Percentiles rank a stretch among this genome's conserved stretches.
Evolutionary conservation across 768 basidiomycete genomes (phyloP).

Genomic region (Kwoniella dendrophila): DNA sequence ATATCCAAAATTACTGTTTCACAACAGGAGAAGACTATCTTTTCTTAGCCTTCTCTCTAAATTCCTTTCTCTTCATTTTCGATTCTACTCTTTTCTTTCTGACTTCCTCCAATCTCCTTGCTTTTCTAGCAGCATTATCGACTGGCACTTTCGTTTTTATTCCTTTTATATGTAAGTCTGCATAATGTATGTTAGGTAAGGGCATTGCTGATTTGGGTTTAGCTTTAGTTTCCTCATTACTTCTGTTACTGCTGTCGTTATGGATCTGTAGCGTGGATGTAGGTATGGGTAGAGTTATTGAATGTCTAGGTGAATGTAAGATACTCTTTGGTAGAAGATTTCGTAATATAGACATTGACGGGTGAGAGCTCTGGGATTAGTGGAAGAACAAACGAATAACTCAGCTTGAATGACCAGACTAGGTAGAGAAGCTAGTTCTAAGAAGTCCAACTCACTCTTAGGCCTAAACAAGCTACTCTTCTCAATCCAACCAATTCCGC

Average conservation of each 20-base stretch:
- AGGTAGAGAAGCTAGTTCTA: too few species aligned
- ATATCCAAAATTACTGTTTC: too few species aligned
- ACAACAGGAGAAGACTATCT: too few species aligned
- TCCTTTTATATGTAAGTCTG: conserved; percentile 47
- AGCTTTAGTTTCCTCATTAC: background rate
- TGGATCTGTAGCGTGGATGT: conserved; percentile 25
- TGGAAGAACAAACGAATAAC: background rate
- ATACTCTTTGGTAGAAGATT: conserved; percentile 43
- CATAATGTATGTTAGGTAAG: conserved; percentile 39
- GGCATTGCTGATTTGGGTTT: background rate
- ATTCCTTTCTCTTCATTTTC: conserved; percentile 33
- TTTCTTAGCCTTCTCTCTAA: conserved; percentile 7
- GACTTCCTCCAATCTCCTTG: conserved; percentile 29
- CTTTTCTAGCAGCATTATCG: conserved; percentile 38
- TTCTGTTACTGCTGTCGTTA: background rate
- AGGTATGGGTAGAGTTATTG: conserved; percentile 41
- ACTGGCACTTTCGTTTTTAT: conserved; percentile 42
- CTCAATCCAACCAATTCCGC: conserved; percentile 47
- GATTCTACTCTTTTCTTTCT: conserved; percentile 36
- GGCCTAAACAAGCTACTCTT: conserved; percentile 46
- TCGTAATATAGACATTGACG: conserved; percentile 20
- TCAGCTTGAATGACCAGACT: conserved; percentile 8
- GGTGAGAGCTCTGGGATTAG: conserved; percentile 34
- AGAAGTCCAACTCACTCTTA: conserved; percentile 54
- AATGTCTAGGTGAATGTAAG: conserved; percentile 45